phyloP scores from a whole-genome alignment of 1,139 yeast genomes.

The Scheffersomyces insectosa region DNA sequence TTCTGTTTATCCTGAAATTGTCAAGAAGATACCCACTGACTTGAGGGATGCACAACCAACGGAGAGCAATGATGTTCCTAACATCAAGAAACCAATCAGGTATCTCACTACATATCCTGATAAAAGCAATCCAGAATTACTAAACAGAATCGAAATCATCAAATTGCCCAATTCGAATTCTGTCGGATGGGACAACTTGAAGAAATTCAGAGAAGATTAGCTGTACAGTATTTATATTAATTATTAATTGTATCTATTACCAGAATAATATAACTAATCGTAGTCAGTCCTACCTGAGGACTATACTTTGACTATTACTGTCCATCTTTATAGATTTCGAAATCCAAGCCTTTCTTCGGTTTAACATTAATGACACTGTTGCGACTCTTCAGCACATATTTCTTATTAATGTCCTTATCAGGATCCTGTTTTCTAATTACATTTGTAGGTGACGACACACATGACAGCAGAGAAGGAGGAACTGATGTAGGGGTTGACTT shows the following conservation, averaged over 20 bases:
- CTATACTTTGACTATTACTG: constrained; percentile 1
- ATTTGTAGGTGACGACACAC: constrained; percentile 9
- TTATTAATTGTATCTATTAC: not conserved
- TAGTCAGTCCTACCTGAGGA: not conserved
- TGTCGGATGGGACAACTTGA: constrained; percentile 50
- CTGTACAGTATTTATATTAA: not conserved
- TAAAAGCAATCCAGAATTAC: constrained; percentile 31
- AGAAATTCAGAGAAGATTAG: constrained; percentile 28
- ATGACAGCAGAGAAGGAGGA: constrained; percentile 1
- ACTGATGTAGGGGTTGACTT: constrained; percentile 1
- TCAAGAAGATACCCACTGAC: constrained; percentile 33
- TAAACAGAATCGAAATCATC: constrained; percentile 41
- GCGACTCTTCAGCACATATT: constrained; percentile 15
- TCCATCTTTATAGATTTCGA: constrained; percentile 16
- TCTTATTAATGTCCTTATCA: constrained; percentile 14
- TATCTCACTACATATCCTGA: constrained; percentile 36
- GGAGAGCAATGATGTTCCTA: constrained; percentile 19
- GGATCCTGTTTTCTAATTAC: constrained; percentile 10
- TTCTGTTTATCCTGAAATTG: constrained; percentile 33
- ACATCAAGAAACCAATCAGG: constrained; percentile 38
- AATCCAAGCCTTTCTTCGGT: constrained; percentile 14
- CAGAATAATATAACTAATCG: not conserved
- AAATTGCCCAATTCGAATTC: constrained; percentile 48
- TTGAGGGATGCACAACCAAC: constrained; percentile 24
- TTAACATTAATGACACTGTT: constrained; percentile 10